phyloP scores from a whole-genome alignment of 352 stramenopile genomes.

The Pythium aquatile region DNA sequence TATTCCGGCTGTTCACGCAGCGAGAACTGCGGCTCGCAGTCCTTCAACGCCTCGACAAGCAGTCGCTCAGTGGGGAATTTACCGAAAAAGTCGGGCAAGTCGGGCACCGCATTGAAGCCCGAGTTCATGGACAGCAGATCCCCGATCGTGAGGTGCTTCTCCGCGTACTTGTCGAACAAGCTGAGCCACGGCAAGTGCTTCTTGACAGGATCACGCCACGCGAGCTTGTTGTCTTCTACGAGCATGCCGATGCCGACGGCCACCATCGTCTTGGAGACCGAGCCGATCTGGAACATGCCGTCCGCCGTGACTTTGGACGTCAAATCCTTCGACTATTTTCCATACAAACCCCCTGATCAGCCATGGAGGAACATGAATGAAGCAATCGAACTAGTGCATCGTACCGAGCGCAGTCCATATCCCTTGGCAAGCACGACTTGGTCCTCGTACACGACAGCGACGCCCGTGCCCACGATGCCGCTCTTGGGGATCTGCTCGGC shows the following conservation, averaged over 20 bases:
- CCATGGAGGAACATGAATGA: neutral
- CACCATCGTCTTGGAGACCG: conserved; percentile 65
- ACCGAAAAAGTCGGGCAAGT: conserved; percentile 36
- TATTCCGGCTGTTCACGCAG: conserved; percentile 57
- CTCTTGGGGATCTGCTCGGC: conserved; percentile 41
- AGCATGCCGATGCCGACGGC: conserved; percentile 29
- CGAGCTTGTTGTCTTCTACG: conserved; percentile 54
- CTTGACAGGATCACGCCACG: conserved; percentile 53
- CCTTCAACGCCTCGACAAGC: conserved; percentile 33
- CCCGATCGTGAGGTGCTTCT: conserved; percentile 47
- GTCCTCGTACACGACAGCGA: conserved; percentile 53
- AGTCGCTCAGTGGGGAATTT: conserved; percentile 39
- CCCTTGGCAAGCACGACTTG: conserved; percentile 28
- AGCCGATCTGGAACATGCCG: conserved; percentile 65
- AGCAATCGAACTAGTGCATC: neutral
- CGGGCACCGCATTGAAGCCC: conserved; percentile 34
- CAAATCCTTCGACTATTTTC: conserved; percentile 29
- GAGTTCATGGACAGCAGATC: conserved; percentile 66
- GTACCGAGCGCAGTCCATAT: conserved; percentile 12
- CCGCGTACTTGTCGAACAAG: conserved; percentile 56
- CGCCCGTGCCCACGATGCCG: conserved; percentile 41
- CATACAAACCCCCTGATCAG: neutral
- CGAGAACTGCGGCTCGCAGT: conserved; percentile 40
- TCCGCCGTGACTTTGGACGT: conserved; percentile 36
- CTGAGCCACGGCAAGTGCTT: conserved; percentile 47